These are phyloP conservation scores for Mallotus nudiflorus DNA, from an alignment of 345 rosid species.

Conservation along the genomic window DNA sequence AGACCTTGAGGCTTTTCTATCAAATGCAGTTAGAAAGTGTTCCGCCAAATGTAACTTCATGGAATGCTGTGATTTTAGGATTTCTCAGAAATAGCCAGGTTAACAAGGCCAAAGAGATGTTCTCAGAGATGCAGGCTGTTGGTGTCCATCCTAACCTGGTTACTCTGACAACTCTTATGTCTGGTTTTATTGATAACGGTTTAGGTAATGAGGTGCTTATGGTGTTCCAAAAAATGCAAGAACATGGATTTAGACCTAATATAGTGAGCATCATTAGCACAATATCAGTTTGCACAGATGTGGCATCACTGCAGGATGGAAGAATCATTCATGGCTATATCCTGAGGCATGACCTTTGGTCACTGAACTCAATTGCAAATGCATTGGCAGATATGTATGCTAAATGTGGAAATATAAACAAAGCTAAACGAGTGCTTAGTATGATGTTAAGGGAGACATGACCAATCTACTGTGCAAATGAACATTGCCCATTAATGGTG, in stretches of 20 bases:
- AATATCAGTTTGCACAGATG: conserved; percentile 47
- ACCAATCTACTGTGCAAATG: conserved; percentile 50
- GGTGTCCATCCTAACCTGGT: conserved; percentile 48
- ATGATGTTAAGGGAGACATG: conserved; percentile 29
- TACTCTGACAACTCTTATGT: conserved; percentile 59
- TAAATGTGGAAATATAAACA: conserved; percentile 56
- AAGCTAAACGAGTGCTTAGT: conserved; percentile 43
- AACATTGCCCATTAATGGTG: conserved; percentile 32
- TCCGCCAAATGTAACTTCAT: conserved; percentile 57
- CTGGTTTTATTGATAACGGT: conserved; percentile 57
- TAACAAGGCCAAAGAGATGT: conserved; percentile 56
- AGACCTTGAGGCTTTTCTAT: conserved; percentile 66
- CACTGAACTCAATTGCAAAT: conserved; percentile 36
- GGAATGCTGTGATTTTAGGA: conserved; percentile 66
- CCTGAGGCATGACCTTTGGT: conserved; percentile 40
- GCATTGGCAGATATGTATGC: conserved; percentile 68
- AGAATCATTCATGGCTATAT: conserved; percentile 59
- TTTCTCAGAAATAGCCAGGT: conserved; percentile 52
- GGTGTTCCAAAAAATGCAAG: conserved; percentile 54
- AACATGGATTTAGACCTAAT: conserved; percentile 52
- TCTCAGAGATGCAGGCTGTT: conserved; percentile 57
- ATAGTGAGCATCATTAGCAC: conserved; percentile 42
- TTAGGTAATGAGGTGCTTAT: conserved; percentile 40
- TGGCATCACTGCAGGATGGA: conserved; percentile 45
- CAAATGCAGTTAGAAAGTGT: conserved; percentile 72